A percentile compares a stretch with the other conserved stretches of the same genome.
phyloP scores from a whole-genome alignment of 148 eudicot genomes.

The Beta vulgaris region DNA sequence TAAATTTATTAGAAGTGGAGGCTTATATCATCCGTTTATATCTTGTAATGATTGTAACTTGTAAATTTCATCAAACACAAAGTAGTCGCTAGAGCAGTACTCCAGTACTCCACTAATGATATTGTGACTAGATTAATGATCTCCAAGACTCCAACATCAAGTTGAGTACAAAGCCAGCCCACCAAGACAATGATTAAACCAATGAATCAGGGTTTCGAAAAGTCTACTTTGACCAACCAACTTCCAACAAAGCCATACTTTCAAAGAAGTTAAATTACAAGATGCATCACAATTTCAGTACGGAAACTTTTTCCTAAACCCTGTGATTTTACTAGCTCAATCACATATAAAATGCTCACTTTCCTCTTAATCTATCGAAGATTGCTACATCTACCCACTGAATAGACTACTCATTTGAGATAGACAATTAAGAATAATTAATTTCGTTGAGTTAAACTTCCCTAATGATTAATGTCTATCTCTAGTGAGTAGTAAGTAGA shows the following conservation, averaged over 20 bases:
- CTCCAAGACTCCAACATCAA: neutral
- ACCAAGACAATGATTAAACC: slow-evolving; percentile 19
- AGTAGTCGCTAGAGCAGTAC: neutral
- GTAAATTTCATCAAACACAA: neutral
- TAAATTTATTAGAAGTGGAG: no score
- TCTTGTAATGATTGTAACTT: slow-evolving; percentile 9
- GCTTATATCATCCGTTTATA: neutral
- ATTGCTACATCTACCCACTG: no score
- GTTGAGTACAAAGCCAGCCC: slow-evolving; percentile 14
- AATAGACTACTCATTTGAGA: no score
- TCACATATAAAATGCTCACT: no score
- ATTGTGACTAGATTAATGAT: neutral
- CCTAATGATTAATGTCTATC: no score
- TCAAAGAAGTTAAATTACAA: neutral
- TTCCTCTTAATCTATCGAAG: no score
- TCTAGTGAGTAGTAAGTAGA: no score
- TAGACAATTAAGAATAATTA: no score
- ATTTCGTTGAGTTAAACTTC: no score
- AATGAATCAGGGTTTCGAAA: neutral
- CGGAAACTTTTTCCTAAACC: no score
- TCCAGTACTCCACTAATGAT: neutral
- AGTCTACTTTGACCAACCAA: slow-evolving; percentile 15
- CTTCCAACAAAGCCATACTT: neutral
- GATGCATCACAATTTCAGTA: no score
- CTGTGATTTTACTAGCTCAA: no score